Base-by-base conservation (phyloP, 108 stramenopile species). In the Pseudonitzschia delicatissima region DNA sequence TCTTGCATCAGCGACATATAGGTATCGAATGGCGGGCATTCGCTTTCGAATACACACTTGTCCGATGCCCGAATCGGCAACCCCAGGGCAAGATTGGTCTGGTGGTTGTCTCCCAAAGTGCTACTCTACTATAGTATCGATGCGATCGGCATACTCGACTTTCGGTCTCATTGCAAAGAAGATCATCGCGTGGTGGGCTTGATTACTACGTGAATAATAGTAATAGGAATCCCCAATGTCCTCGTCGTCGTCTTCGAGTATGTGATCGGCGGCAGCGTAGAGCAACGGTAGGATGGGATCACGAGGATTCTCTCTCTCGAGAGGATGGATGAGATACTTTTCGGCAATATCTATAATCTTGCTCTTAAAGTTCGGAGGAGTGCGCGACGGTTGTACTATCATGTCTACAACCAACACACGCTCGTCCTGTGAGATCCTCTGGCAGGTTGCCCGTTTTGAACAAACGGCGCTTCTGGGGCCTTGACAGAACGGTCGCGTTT, bases 41-140 rank as follows among this genome's bases (percentile, higher is more conserved):
- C 81, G 25, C 72, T 77, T 53, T 82, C 81, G 5, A 12, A 36
- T 4, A 63, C 17, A 35, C 81, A 82, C 61, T 82, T 82, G 57
- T 82, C 81, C 11, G 81, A 82, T 9, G 72, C 77, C 65, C 81
- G 71, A 40, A 82, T 75, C 7, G 81, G 77, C 34, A 78, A 23
- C 6, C 81, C 77, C 51, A 77, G 32, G 6, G 67, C 23, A 15
- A 61, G 34, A 36, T 69, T 51, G 9, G 68, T 57, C 63, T 59
- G 37, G 35, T 40, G 37, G 34, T 63, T 15, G 50, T 11, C 18
- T 13, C 5, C 34, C 50, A 40, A 67, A 18, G 35, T 44, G 48
- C 26, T 58, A n/a, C 12, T 50, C n/a, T 18, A 76, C 31, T 3
- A 71, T 67, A 5, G 37, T 20, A 32, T 77, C 42, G 4, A 81